Conservation (phyloP, 1,284 basidiomycete species). For the Schizopora paradoxa region DNA sequence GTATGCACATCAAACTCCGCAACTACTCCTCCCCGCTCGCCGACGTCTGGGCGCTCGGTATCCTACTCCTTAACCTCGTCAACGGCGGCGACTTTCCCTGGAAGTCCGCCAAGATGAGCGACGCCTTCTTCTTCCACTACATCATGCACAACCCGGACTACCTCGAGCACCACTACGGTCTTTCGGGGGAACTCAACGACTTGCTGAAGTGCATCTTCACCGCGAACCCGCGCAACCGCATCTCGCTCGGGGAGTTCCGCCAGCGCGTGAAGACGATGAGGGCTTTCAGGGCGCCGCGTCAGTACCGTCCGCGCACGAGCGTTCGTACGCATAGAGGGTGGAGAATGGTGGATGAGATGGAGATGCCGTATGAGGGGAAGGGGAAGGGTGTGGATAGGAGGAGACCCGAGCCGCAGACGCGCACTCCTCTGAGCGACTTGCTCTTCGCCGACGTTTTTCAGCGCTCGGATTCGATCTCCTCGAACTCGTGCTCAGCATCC, state of each 20-base stretch:
- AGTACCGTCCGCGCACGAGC: background rate
- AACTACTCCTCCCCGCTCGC: constrained; percentile 85
- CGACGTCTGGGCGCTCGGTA: constrained; percentile 97
- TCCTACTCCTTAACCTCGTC: constrained; percentile 92
- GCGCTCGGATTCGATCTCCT: constrained; percentile 1
- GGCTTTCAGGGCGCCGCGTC: constrained; percentile 41
- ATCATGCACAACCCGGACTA: constrained; percentile 58
- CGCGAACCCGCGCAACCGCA: constrained; percentile 65
- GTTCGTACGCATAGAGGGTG: no score
- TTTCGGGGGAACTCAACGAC: constrained; percentile 64
- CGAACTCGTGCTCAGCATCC: no score
- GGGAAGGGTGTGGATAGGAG: background rate
- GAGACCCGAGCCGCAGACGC: constrained; percentile 1
- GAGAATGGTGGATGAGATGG: no score
- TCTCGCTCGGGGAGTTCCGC: constrained; percentile 68
- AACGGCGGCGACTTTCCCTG: constrained; percentile 97
- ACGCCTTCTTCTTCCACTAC: constrained; percentile 74
- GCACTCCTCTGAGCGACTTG: background rate
- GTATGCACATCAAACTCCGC: constrained; percentile 61
- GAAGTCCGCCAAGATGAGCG: constrained; percentile 85
- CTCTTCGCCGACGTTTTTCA: background rate
- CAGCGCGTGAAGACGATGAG: constrained; percentile 61
- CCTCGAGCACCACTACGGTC: constrained; percentile 69
- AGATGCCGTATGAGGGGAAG: no score
- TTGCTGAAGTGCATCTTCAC: constrained; percentile 68